phyloP scores from a whole-genome alignment of 2,329 filamentous ascomycete species.

The Penicillium frequentans region DNA sequence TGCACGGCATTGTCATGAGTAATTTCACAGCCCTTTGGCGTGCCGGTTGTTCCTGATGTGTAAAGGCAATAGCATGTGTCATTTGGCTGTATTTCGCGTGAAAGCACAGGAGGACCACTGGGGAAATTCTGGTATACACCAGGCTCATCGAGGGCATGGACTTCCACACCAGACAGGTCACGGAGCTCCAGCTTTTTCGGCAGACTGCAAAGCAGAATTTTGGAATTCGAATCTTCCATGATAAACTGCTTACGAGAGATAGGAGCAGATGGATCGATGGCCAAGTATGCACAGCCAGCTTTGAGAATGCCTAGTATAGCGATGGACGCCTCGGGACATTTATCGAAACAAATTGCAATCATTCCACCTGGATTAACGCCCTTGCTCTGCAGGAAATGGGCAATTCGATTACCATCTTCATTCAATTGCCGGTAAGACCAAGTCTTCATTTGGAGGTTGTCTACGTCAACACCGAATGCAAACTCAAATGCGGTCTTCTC shows the following conservation, averaged over 20 bases:
- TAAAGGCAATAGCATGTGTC: slow-evolving; percentile 81
- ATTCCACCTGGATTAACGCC: slow-evolving; percentile 59
- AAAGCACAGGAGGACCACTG: slow-evolving; percentile 33
- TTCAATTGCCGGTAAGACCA: slow-evolving; percentile 80
- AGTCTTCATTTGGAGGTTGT: slow-evolving; percentile 46
- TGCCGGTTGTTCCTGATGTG: slow-evolving; percentile 83
- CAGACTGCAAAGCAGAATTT: slow-evolving; percentile 61
- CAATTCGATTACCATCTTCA: slow-evolving; percentile 68
- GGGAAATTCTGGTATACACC: slow-evolving; percentile 37
- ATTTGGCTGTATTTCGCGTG: slow-evolving; percentile 43
- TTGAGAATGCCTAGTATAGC: slow-evolving; percentile 80
- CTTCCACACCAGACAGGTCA: slow-evolving; percentile 33
- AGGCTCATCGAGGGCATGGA: slow-evolving; percentile 50
- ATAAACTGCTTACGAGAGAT: slow-evolving; percentile 75
- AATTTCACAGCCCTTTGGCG: slow-evolving; percentile 83
- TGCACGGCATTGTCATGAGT: slow-evolving; percentile 88
- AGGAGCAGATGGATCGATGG: slow-evolving; percentile 74
- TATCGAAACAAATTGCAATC: slow-evolving; percentile 77
- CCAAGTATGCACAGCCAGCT: slow-evolving; percentile 76
- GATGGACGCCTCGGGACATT: slow-evolving; percentile 81
- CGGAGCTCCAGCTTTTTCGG: slow-evolving; percentile 43
- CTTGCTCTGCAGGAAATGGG: slow-evolving; percentile 59
- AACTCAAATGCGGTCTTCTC: slow-evolving; percentile 73
- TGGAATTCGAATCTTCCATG: slow-evolving; percentile 68
- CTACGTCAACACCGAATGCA: slow-evolving; percentile 56